A percentile compares a stretch with the other conserved stretches of the same genome.
Evolutionary conservation across 2,329 filamentous ascomycete genomes (phyloP).

Genomic region (Aureobasidium sp.): DNA sequence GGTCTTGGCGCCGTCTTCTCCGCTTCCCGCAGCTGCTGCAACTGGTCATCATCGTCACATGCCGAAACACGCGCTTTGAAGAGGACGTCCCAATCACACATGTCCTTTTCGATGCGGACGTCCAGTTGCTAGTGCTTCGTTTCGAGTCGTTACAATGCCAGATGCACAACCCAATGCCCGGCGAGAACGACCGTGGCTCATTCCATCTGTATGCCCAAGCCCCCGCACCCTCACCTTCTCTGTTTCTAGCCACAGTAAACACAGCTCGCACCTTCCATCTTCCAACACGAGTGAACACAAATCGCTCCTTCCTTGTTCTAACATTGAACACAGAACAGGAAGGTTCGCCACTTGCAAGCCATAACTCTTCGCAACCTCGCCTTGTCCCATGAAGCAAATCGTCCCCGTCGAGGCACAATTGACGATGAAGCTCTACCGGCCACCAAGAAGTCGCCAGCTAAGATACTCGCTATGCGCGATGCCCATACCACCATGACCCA

Average conservation of each 20-base stretch:
- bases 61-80: background rate
- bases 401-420: constrained; percentile 51
- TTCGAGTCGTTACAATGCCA: background rate
- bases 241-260: background rate
- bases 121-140: background rate
- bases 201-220: constrained; percentile 37
- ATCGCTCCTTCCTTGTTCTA: background rate
- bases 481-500: constrained; percentile 40
- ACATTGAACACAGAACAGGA: constrained; percentile 57
- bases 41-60: constrained; percentile 2
- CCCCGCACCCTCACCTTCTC: background rate
- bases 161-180: constrained; percentile 19
- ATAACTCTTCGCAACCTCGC: constrained; percentile 80
- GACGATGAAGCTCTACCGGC: constrained; percentile 69
- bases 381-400: constrained; percentile 45
- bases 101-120: background rate
- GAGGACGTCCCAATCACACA: background rate
- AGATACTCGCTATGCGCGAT: constrained; percentile 49
- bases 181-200: constrained; percentile 42
- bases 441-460: constrained; percentile 56
- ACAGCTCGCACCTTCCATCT: background rate
- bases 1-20: background rate
- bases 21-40: constrained; percentile 1
- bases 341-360: constrained; percentile 76
- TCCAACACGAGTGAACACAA: background rate